Conservation (phyloP, 192 early-diverging fungal genomes). For the Backusella australiensis region DNA sequence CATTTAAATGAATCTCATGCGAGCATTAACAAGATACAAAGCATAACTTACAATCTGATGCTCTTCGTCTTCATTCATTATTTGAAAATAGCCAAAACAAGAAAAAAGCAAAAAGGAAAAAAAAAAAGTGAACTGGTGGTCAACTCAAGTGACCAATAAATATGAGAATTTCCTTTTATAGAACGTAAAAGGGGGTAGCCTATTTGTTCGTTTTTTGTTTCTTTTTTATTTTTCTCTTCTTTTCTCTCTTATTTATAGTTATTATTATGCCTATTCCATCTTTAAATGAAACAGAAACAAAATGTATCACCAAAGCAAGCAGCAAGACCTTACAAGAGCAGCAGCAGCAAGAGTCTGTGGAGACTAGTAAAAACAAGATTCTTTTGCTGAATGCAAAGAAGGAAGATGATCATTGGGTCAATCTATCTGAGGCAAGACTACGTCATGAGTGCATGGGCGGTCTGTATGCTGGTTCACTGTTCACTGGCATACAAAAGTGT, state of each 20-base stretch:
- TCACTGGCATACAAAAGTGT: slow-evolving; percentile 63
- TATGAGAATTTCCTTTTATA: neutral
- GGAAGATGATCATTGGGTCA: slow-evolving; percentile 22
- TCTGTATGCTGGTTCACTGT: slow-evolving; percentile 61
- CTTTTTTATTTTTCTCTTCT: neutral
- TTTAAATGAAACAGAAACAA: neutral
- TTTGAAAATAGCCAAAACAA: neutral
- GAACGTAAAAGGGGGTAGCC: neutral
- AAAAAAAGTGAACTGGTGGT: neutral
- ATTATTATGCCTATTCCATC: slow-evolving; percentile 11
- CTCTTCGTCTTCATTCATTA: neutral
- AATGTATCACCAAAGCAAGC: neutral
- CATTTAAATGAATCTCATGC: neutral
- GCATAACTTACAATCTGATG: neutral
- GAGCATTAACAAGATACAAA: neutral
- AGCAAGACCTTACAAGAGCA: neutral
- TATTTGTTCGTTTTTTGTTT: neutral
- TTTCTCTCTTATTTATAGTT: neutral
- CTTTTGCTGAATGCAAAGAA: slow-evolving; percentile 7
- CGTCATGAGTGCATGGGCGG: slow-evolving; percentile 16
- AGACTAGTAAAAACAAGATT: neutral
- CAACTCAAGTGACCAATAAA: slow-evolving; percentile 3
- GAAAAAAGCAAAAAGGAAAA: neutral
- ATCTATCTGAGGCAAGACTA: slow-evolving; percentile 20
- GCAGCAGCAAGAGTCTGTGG: neutral